Conservation (phyloP, 2,329 filamentous ascomycete species). For the Pestalotiopsis sp. region DNA sequence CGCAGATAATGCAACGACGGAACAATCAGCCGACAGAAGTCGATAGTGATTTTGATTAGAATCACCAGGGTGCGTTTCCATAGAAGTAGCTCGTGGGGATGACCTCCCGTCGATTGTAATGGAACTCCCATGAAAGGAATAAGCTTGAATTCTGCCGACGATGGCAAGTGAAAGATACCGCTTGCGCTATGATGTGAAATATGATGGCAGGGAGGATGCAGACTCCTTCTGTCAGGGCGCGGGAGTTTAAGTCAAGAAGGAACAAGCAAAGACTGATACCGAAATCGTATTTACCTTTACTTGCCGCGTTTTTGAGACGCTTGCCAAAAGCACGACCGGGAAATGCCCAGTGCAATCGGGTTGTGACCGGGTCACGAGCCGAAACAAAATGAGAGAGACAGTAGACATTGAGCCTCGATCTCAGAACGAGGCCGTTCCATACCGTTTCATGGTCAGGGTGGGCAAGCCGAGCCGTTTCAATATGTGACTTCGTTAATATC, state of each 20-base stretch:
- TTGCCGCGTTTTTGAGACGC: not conserved
- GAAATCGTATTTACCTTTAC: not conserved
- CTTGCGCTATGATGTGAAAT: too few species aligned
- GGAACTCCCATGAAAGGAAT: not conserved
- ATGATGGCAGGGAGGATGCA: too few species aligned
- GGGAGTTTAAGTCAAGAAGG: too few species aligned
- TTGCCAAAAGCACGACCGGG: not conserved
- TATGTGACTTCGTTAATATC: not conserved
- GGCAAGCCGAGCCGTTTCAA: not conserved
- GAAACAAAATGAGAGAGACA: not conserved
- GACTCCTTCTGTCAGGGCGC: too few species aligned
- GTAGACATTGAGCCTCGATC: not conserved
- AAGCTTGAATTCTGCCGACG: not conserved
- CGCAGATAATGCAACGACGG: not conserved
- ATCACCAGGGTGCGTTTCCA: not conserved
- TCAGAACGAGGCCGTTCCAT: not conserved
- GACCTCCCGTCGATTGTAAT: not conserved
- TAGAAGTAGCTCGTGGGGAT: not conserved
- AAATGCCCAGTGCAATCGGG: not conserved
- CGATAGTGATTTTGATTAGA: not conserved
- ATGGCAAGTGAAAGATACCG: too few species aligned
- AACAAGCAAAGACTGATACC: not conserved
- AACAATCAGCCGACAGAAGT: not conserved
- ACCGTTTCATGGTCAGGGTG: not conserved
- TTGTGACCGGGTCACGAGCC: not conserved